Evolutionary conservation across 768 basidiomycete species (phyloP), one percentile per base, ranked within the genome.

Genomic region (Boletus sensibilis): DNA sequence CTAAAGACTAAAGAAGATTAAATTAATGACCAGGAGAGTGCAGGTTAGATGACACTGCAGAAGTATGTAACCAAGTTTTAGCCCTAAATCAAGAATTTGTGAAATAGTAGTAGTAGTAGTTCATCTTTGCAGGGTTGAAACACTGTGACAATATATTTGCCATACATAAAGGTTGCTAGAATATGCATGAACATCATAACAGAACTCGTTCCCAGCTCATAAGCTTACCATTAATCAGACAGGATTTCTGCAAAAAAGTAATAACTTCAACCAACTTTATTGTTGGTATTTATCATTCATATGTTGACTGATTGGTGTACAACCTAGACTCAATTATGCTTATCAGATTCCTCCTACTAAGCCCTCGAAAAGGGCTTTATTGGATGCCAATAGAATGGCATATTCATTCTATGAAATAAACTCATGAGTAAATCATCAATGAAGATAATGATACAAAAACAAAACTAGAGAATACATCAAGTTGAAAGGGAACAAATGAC

Each of bases 341-440:
- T 29, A 34, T 35, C 6, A 37, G 1, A 46, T 38, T 16, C n/a
- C 46, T 16, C 41, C 60, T n/a, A 67, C 41, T n/a, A 67, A 51
- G 2, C 44, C 64, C 27, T 53, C 52, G 53, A 67, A 67, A 31
- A 66, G 44, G 4, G 5, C 5, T 29, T 27, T 34, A 18, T 59
- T 27, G 1, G 9, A 64, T 52, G 45, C 35, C 39, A 67, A 40
- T 37, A 67, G 14, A 31, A 29, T 50, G 6, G 52, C 53, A 64
- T 61, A 67, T 3, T 68, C 61, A 60, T 63, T 51, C 66, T 69
- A 40, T 49, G 8, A 56, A 25, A 45, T 2, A 43, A 27, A 27
- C 1, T 44, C 41, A 5, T 64, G 10, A 63, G 58, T 49, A 20
- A 20, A 35, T 20, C 7, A 21, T 9, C 2, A 39, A n/a, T 14